Evolutionary conservation across 2,329 filamentous ascomycete species (phyloP).

Genomic region (Epichloe elymi): DNA sequence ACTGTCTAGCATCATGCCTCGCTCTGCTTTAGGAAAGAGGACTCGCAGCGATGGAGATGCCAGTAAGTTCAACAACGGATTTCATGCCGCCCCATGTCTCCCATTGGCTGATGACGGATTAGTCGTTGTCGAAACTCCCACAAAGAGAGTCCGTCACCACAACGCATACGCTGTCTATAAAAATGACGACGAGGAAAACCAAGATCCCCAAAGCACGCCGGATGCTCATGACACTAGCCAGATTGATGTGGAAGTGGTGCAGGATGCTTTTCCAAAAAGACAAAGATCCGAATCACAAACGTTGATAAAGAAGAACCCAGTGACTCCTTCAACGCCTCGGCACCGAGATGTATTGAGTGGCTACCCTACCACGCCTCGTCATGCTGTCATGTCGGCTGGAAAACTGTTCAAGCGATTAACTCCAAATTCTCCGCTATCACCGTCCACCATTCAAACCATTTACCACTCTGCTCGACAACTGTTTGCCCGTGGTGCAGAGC

Average conservation of each 20-base stretch:
- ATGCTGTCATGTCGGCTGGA: conserved; percentile 65
- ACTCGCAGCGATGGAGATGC: conserved; percentile 15
- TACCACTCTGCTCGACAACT: conserved; percentile 81
- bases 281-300: conserved; percentile 18
- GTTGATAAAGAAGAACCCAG: conserved; percentile 31
- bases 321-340: conserved; percentile 61
- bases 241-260: conserved; percentile 30
- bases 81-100: neutral
- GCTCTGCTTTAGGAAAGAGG: conserved; percentile 22
- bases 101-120: conserved; percentile 5
- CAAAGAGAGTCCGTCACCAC: conserved; percentile 34
- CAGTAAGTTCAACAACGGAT: conserved; percentile 13
- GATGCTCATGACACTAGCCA: conserved; percentile 21
- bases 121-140: conserved; percentile 20
- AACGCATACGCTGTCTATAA: conserved; percentile 32
- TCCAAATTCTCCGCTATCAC: conserved; percentile 60
- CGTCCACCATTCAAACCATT: conserved; percentile 56
- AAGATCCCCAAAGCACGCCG: conserved; percentile 27
- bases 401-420: conserved; percentile 67
- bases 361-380: conserved; percentile 66
- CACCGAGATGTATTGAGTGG: conserved; percentile 66
- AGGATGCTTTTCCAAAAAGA: conserved; percentile 17
- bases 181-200: conserved; percentile 49
- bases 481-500: conserved; percentile 68
- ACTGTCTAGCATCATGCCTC: conserved; percentile 14